A percentile compares a stretch with the other conserved stretches of the same genome.
Conservation (phyloP, 768 basidiomycete genomes). For the Russula brevipes region DNA sequence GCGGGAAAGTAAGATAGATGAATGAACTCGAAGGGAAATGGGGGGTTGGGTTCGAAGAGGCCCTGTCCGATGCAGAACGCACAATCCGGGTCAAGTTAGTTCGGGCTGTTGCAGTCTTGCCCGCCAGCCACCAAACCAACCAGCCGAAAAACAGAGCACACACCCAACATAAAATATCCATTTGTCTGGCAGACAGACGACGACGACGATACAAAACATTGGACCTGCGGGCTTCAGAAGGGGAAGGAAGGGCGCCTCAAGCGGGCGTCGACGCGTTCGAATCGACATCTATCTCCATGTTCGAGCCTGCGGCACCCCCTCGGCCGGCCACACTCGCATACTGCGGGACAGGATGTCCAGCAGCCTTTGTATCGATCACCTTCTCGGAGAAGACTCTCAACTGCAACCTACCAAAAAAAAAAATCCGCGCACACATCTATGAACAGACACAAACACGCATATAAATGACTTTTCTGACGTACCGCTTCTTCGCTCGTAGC, state of each 20-base stretch:
- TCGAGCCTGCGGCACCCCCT: constrained; percentile 20
- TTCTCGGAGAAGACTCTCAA: constrained; percentile 48
- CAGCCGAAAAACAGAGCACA: neutral
- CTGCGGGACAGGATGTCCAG: constrained; percentile 16
- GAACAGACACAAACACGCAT: too few relatives aligned
- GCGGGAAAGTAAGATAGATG: neutral
- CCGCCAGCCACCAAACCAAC: constrained; percentile 23
- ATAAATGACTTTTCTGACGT: constrained; percentile 24
- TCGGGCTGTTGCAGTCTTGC: constrained; percentile 27
- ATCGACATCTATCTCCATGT: constrained; percentile 59
- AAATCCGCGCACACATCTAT: neutral
- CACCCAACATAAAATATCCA: neutral
- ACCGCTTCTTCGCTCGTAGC: constrained; percentile 61
- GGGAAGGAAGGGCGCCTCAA: neutral
- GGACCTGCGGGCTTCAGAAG: too few relatives aligned
- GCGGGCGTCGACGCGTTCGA: constrained; percentile 69
- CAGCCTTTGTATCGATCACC: constrained; percentile 34
- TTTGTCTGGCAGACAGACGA: neutral
- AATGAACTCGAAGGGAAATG: neutral
- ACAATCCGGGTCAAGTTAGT: neutral
- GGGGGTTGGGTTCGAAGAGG: neutral
- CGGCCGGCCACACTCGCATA: neutral
- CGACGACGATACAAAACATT: constrained; percentile 12
- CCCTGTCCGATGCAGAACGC: neutral
- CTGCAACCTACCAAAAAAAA: constrained; percentile 40